Base-by-base conservation (phyloP, 2,329 filamentous ascomycete genomes). In the Aspergillus carbonarius region DNA sequence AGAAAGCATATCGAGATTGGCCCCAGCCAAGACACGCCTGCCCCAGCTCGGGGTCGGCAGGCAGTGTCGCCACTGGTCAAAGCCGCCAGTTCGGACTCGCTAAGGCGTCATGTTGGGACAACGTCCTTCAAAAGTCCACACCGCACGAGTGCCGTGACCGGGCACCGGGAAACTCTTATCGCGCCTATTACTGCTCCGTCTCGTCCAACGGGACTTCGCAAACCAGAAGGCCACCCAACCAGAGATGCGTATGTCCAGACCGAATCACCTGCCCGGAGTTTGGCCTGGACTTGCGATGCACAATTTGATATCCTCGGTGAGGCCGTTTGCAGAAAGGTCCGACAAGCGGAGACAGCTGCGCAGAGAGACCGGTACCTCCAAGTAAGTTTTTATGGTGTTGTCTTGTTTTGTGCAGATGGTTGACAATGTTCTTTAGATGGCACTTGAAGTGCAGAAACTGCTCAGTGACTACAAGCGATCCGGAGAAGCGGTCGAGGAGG, bases 121-220 rank as follows among this genome's bases (percentile, higher is more conserved):
- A 51, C 58, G n/a, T 63, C 66, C 5, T 64, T 59, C 30, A 64
- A 63, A 4, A 66, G 63, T 35, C 64, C 63, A 9, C 61, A 60
- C 18, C 58, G 56, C 23, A n/a, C 56, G 18, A 25, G 25, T 34
- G 56, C 48, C 15, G 34, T 39, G 9, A 27, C 54, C 23, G 48
- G 40, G 20, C 23, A 23, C 13, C 20, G n/a, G 13, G 23, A 9
- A 4, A 47, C 23, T 20, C 3, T 5, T 8, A 27, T 20, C 25
- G 27, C 23, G 18, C 39, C 39, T 15, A 12, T 13, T 13, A 5
- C 20, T 23, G 10, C 18, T 23, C 18, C n/a, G 18, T 42, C 39
- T 42, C 39, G 18, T 13, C 18, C 18, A 13, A 42, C 18, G 13
- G 39, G 13, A 42, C 39, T 7, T 42, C 39, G 18, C 39, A 42